Conservation (phyloP, 768 basidiomycete genomes). For the Suillus alpinus region DNA sequence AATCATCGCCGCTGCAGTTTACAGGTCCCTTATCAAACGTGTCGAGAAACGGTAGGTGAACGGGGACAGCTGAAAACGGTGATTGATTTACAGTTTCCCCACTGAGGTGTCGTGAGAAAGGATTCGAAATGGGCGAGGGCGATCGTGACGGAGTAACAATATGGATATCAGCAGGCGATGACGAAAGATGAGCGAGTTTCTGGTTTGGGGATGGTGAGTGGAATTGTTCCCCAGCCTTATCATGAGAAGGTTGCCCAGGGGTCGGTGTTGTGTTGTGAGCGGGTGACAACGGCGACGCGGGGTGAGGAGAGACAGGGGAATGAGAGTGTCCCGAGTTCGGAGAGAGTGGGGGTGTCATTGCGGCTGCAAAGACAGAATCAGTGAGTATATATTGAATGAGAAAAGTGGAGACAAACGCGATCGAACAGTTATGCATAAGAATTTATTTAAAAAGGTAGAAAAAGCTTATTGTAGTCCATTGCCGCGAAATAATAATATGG, state of each 20-base stretch:
- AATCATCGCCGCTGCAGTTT: slow-evolving; percentile 10
- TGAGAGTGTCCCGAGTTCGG: slow-evolving; percentile 30
- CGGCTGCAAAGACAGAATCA: slow-evolving; percentile 14
- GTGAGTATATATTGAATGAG: background rate
- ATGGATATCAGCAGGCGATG: slow-evolving; percentile 22
- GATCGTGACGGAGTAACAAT: slow-evolving; percentile 29
- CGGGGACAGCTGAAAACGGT: slow-evolving; percentile 19
- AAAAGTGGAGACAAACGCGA: background rate
- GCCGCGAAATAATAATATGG: background rate
- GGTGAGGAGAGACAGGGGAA: slow-evolving; percentile 34
- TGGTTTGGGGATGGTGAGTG: slow-evolving; percentile 10
- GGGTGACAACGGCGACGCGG: slow-evolving; percentile 22
- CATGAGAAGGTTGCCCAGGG: slow-evolving; percentile 19
- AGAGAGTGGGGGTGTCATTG: slow-evolving; percentile 32
- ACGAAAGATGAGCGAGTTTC: slow-evolving; percentile 16
- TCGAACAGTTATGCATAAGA: background rate
- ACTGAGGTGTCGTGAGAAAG: slow-evolving; percentile 91
- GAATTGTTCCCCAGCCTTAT: slow-evolving; percentile 8
- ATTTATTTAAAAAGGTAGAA: background rate
- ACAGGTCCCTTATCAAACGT: slow-evolving; percentile 33
- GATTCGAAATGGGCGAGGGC: slow-evolving; percentile 71
- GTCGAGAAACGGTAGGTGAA: slow-evolving; percentile 56
- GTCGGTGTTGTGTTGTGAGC: slow-evolving; percentile 11
- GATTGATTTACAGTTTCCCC: slow-evolving; percentile 41
- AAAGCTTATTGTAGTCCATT: background rate